Base-by-base conservation (phyloP, 768 basidiomycete genomes). In the Lactarius tabidus region DNA sequence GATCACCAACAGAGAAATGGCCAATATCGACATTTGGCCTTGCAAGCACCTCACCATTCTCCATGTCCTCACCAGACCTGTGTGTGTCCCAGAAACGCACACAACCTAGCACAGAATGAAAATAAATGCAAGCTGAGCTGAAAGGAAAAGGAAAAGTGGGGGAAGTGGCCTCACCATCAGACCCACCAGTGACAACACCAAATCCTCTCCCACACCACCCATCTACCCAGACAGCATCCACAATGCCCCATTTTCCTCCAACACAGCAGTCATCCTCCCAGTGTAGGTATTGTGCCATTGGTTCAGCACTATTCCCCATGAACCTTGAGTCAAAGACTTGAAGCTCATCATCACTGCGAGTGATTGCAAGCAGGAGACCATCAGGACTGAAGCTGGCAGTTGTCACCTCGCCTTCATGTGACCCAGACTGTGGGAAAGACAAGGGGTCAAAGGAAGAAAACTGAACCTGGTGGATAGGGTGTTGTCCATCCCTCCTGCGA, bases 1-100 rank as follows among this genome's bases (percentile, higher is more conserved):
- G 62, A 38, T 70, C 67, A 35, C 67, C 69, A 20, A 70, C 55
- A 15, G 69, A 68, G 54, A 70, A 70, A 26, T 70, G 67, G 31
- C 69, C 69, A 39, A 70, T 51, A 56, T 69, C 69, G 5, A 62
- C 62, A 41, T 66, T 41, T n/a, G 61, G 51, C 52, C 48, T 60
- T 14, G 61, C 67, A 9, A 70, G 54, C 6, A 68, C 64, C 28
- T 65, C 68, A 1, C 67, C 67, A 18, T 70, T 68, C 17, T 20
- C 33, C 20, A 59, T 35, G 43, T 64, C 69, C 45, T 69, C 59
- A n/a, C 10, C 67, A 23, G 69, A 68, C 35, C 51, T 59, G n/a
- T 58, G 60, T 10, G 63, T 54, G 35, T 70, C 64, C 69, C 69
- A 70, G 48, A 69, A 63, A 36, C 63, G 59, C 35, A 70, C 39